These are phyloP conservation scores for Lithospermum erythrorhizon DNA, from an alignment of 257 asterid genomes.

Conservation along the genomic window DNA sequence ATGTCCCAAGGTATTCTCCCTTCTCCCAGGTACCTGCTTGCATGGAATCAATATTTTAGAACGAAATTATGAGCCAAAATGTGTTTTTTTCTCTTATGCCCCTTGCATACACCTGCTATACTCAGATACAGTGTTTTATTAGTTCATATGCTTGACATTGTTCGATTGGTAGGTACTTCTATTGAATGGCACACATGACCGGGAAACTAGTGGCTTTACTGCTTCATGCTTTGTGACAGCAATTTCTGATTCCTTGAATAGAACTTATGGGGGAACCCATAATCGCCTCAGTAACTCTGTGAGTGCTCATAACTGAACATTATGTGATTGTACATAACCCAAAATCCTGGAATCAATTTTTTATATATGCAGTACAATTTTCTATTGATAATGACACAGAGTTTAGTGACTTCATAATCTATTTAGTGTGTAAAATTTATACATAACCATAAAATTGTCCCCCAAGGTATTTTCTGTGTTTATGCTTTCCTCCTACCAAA, in stretches of 20 bases:
- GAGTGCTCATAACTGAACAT: conserved; percentile 22
- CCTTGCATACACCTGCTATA: neutral
- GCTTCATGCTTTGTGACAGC: conserved; percentile 93
- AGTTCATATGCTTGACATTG: neutral
- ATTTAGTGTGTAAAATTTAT: neutral
- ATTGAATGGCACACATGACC: conserved; percentile 77
- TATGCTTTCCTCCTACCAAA: neutral
- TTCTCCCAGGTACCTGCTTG: neutral
- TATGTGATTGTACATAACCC: conserved; percentile 2
- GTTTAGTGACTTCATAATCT: neutral
- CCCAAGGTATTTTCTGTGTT: neutral
- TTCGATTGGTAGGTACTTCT: conserved; percentile 57
- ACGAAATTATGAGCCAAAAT: neutral
- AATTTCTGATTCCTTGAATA: conserved; percentile 79
- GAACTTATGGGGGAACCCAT: conserved; percentile 62
- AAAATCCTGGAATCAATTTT: neutral
- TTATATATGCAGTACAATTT: neutral
- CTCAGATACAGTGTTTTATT: neutral
- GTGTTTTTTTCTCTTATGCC: neutral
- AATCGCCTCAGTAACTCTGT: conserved; percentile 57
- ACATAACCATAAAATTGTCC: neutral
- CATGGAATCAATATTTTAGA: neutral
- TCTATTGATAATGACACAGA: neutral
- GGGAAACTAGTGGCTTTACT: conserved; percentile 76
- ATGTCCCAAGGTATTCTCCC: conserved; percentile 65